Evolutionary conservation across 2,329 filamentous ascomycete species (phyloP), one percentile per base, ranked within the genome.

Genomic region (Cladobotryum mycophilum): DNA sequence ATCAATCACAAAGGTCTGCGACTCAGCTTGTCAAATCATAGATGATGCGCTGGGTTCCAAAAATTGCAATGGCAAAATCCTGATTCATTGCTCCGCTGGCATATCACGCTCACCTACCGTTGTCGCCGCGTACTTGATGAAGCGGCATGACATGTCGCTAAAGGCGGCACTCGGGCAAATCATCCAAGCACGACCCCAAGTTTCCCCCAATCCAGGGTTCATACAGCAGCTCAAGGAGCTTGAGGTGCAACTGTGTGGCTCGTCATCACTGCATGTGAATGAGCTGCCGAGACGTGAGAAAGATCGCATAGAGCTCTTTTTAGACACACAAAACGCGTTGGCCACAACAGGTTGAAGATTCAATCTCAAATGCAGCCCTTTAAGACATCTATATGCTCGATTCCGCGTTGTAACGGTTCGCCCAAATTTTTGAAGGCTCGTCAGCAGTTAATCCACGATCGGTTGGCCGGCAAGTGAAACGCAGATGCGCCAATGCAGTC

Each of bases 71-170:
- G 44, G 44, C 8, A 47, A 25, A 36, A 51, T 51, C 20, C 17
- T 51, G 11, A 34, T 51, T 13, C 49, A 51, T 20, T 51, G 49
- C 12, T 51, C 49, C 5, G 44, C 43, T 7, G 49, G 49, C 6
- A 51, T 51, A 17, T 51, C 49, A 30, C 49, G 49, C n/a, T 47
- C 49, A 41, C 49, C 49, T 8, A 22, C 34, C 9, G 5, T 51
- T 3, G 49, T 51, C 17, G 45, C 17, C 5, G 49, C 49, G 8
- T 44, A 51, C 12, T 34, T 51, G 1, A 48, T 51, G 15, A 48
- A 48, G n/a, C 17, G 47, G 25, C 40, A 41, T 34, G n/a, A 34
- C 5, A 38, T 41, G 45, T 48, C 41, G 12, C 17, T 48, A 8
- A 44, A 38, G 22, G 34, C 34, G 5, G 45, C 45, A 7, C 25